Evolutionary conservation across 139 green algal species (phyloP).

Genomic region (Pleodorina starrii): DNA sequence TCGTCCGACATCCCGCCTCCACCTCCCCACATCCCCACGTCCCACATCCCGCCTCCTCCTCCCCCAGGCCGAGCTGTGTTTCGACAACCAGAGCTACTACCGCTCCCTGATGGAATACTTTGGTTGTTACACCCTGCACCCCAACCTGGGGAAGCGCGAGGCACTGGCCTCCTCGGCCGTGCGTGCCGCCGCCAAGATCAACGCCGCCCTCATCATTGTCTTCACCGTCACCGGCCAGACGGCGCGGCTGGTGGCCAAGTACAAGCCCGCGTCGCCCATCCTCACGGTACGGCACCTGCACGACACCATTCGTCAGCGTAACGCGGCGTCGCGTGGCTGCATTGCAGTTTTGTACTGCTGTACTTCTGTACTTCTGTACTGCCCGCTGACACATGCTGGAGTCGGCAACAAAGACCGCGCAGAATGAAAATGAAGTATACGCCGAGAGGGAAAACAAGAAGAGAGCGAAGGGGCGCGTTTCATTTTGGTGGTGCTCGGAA

Average conservation of each 20-base stretch:
- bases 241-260: conserved; percentile 89
- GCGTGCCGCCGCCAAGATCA: conserved; percentile 87
- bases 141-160: conserved; percentile 75
- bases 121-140: conserved; percentile 58
- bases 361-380: too few relatives aligned
- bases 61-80: conserved; percentile 62
- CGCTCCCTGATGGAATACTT: conserved; percentile 58
- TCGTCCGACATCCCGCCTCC: too few relatives aligned
- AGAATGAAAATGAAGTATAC: too few relatives aligned
- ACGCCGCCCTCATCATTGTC: conserved; percentile 87
- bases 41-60: background rate
- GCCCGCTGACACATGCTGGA: too few relatives aligned
- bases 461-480: too few relatives aligned
- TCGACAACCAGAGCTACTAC: conserved; percentile 68
- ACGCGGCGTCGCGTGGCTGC: too few relatives aligned
- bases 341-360: too few relatives aligned
- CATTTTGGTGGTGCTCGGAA: too few relatives aligned
- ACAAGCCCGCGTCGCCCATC: conserved; percentile 83
- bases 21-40: background rate
- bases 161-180: conserved; percentile 87
- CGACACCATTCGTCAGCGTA: too few relatives aligned
- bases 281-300: conserved; percentile 68
- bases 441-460: too few relatives aligned
- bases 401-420: too few relatives aligned
- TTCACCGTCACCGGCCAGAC: conserved; percentile 88